Evolutionary conservation across 768 basidiomycete genomes (phyloP), one percentile per base, ranked within the genome.

Genomic region (Naganishia randhawae): DNA sequence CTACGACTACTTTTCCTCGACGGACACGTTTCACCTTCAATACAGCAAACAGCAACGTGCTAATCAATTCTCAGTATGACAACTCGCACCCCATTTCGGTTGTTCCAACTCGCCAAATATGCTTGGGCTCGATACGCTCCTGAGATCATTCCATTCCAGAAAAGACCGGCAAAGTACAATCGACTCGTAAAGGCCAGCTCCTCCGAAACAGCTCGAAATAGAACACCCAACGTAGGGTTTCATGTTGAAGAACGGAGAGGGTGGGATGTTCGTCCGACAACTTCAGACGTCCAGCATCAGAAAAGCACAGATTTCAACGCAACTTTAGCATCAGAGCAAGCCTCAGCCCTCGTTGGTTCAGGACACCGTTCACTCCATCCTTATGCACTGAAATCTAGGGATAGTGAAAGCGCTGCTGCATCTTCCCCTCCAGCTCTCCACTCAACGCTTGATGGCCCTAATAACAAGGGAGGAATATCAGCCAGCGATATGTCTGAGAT

Each of bases 61-160:
- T n/a, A n/a, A n/a, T 5, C 27, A 33, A 4, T 33, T 33, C 19
- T 17, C 35, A 65, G n/a, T 22, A 72, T 72, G 71, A 67, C 68
- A 14, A 75, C 74, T n/a, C 71, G 77, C 13, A 74, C 76, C 10
- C 78, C 78, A 11, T 78, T 74, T 65, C 67, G 77, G 66, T 75
- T 78, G 55, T 61, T 75, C 48, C 76, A 76, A 55, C 25, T 80
- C 31, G 76, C 73, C 10, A 69, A 72, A 33, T 80, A 80, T 62
- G 66, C 76, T 7, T 41, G 77, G 27, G 33, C 54, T 5, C 55
- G 45, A 10, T 68, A 68, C 35, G 52, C 61, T 51, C 57, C 67
- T n/a, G 53, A 51, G 16, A 17, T 37, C 25, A 29, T 41, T 5
- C 57, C 37, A 2, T 61, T 61, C 16, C n/a, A 25, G 3, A 61